Percentiles rank a stretch among this genome's conserved stretches.
Evolutionary conservation across 2,329 filamentous ascomycete genomes (phyloP).

Genomic region (Tolypocladium ophioglossoides): DNA sequence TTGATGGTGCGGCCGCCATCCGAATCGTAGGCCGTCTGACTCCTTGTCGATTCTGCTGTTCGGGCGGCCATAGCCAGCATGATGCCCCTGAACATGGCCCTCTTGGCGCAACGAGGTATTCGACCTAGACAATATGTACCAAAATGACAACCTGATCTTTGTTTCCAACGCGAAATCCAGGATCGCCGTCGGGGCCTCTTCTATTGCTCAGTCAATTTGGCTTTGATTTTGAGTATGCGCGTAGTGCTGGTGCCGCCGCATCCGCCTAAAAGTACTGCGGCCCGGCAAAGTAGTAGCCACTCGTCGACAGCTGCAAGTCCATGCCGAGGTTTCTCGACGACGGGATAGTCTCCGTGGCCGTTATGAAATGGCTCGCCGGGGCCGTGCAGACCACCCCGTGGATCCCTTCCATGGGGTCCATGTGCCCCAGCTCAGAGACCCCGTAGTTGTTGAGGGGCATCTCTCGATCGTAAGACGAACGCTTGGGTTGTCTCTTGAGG

Average conservation of each 20-base stretch:
- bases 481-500: slow-evolving; percentile 10
- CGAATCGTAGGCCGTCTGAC: background rate
- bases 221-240: background rate
- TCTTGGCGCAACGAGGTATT: background rate
- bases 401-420: slow-evolving; percentile 3
- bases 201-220: background rate
- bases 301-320: slow-evolving; percentile 7
- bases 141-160: background rate
- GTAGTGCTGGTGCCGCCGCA: background rate
- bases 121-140: background rate
- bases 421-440: slow-evolving; percentile 7
- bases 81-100: background rate
- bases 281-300: slow-evolving; percentile 9
- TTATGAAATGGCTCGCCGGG: slow-evolving; percentile 4
- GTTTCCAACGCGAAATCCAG: too few relatives aligned
- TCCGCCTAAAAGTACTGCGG: slow-evolving; percentile 6
- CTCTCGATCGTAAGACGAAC: slow-evolving; percentile 9
- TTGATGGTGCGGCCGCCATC: slow-evolving; percentile 14
- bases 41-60: background rate
- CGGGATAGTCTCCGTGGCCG: slow-evolving; percentile 4
- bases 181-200: background rate
- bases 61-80: background rate
- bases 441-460: slow-evolving; percentile 7
- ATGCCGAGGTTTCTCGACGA: slow-evolving; percentile 7
- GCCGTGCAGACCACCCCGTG: slow-evolving; percentile 4